Conservation (phyloP, 352 stramenopile species). For the Phytopythium aichiense region DNA sequence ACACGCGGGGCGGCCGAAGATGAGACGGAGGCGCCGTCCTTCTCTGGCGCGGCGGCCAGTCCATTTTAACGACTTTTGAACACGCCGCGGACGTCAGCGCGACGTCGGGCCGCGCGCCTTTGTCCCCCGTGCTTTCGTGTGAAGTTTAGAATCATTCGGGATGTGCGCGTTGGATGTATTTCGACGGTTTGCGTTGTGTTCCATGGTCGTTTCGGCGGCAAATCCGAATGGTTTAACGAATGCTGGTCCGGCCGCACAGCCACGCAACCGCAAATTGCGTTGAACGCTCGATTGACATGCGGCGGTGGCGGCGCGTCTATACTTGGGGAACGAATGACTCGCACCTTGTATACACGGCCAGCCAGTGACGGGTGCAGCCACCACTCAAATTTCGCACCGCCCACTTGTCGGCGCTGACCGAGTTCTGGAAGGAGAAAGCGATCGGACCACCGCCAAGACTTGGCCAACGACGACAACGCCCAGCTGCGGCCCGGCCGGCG, state of each 20-base stretch:
- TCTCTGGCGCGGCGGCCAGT: not conserved
- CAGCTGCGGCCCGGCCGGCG: too few relatives aligned
- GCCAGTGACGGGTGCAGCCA: not conserved
- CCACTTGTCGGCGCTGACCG: too few relatives aligned
- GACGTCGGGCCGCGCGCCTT: not conserved
- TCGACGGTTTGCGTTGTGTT: too few relatives aligned
- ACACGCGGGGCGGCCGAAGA: not conserved
- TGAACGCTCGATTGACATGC: too few relatives aligned
- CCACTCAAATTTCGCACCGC: not conserved
- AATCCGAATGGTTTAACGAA: too few relatives aligned
- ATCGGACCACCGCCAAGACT: too few relatives aligned
- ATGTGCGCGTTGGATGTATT: too few relatives aligned
- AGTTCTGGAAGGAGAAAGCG: not conserved
- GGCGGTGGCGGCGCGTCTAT: not conserved
- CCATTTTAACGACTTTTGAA: not conserved
- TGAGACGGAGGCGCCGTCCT: not conserved
- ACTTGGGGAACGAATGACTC: not conserved
- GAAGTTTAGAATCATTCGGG: not conserved
- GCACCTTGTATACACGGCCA: not conserved
- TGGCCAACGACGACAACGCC: too few relatives aligned
- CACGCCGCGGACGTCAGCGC: not conserved
- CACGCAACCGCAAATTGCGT: not conserved
- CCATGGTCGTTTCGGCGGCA: too few relatives aligned
- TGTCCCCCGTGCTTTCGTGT: not conserved
- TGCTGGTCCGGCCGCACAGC: not conserved